These are phyloP conservation scores for Diutina neorugosa DNA, from an alignment of 1,139 yeast genomes.

Conservation along the genomic window DNA sequence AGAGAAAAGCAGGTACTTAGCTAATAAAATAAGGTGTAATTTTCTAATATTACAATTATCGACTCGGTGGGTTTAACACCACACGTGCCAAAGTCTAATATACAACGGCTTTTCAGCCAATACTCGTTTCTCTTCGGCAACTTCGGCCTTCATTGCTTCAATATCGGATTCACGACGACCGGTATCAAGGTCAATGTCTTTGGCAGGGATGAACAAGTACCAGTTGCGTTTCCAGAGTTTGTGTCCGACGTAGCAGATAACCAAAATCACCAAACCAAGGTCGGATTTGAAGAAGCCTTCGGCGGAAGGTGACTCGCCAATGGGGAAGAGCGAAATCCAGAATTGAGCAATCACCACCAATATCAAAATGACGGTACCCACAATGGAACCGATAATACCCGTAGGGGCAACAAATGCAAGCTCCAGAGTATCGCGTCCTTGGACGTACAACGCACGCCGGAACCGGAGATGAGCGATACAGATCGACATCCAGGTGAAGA, in stretches of 20 bases:
- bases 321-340: slow-evolving; percentile 66
- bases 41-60: too few species aligned
- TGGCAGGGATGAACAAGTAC: slow-evolving; percentile 16
- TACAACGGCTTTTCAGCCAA: neutral
- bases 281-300: slow-evolving; percentile 47
- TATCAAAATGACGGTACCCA: slow-evolving; percentile 48
- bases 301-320: slow-evolving; percentile 45
- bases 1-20: too few species aligned
- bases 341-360: slow-evolving; percentile 69
- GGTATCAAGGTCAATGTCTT: slow-evolving; percentile 14
- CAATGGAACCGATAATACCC: slow-evolving; percentile 59
- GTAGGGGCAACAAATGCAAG: slow-evolving; percentile 57
- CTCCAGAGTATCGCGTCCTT: slow-evolving; percentile 32
- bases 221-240: slow-evolving; percentile 32
- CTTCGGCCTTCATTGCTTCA: neutral
- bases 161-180: slow-evolving; percentile 15
- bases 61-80: neutral
- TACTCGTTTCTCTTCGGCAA: neutral
- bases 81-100: neutral
- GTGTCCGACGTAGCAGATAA: slow-evolving; percentile 46
- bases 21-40: too few species aligned
- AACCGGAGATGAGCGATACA: slow-evolving; percentile 9
- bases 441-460: slow-evolving; percentile 9
- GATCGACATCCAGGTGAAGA: slow-evolving; percentile 11
- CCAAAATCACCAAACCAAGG: slow-evolving; percentile 49